Evolutionary conservation across 2,329 filamentous ascomycete genomes (phyloP), one percentile per base, ranked within the genome.

Genomic region (Phialemoniopsis sp.): DNA sequence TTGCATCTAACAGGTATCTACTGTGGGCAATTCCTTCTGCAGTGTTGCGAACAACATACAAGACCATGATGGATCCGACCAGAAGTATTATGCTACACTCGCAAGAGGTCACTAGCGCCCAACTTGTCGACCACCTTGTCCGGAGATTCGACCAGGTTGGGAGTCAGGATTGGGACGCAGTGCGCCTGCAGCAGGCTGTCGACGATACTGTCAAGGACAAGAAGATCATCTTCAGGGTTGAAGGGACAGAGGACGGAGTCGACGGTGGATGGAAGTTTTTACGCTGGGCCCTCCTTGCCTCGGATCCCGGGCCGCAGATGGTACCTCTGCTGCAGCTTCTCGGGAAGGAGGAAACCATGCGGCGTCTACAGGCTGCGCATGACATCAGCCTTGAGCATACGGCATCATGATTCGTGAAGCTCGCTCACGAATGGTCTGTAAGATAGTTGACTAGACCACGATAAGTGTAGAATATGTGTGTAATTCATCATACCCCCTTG

Each of bases 271-370:
- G 50, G 41, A 53, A 46, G 16, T 44, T 53, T 13, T 34, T 61
- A 15, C 49, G 59, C 2, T 59, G 58, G 55, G 57, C 50, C 7
- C 44, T 63, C n/a, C 21, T 57, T 3, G 54, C 45, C 5, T 40
- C 46, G 13, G 43, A 45, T 16, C 33, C 50, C 13, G 58, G 57
- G 1, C 45, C 52, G 10, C 45, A 53, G 5, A 39, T 60, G 2
- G 38, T 40, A 4, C 38, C 36, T 10, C 35, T 57, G 9, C 51
- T 63, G 43, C 41, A 47, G 15, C 45, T 58, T 3, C 37, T 63
- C 17, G 60, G 60, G 2, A 51, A 39, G 30, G 34, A 53, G 1
- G 57, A 63, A 46, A 49, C 53, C 2, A 16, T 56, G 16, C 15
- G 28, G 15, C 49, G 59, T 13, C 29, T 62, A 19, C 34, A 35